A percentile compares a stretch with the other conserved stretches of the same genome.
Conservation (phyloP, 495 filamentous ascomycete genomes). For the Talaromyces ruber region DNA sequence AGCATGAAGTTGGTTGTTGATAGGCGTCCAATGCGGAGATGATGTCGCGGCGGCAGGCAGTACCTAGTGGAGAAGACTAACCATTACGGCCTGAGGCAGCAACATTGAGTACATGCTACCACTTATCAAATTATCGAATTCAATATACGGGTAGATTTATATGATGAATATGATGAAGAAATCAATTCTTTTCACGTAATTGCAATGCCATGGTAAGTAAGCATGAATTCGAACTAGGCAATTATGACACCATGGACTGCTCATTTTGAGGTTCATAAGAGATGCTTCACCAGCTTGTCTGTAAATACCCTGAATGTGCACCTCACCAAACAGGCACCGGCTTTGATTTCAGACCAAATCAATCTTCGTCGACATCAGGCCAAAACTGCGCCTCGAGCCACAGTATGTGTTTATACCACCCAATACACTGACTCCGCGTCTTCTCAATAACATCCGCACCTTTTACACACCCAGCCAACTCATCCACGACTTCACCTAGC, state of each 20-base stretch:
- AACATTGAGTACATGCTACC: not conserved
- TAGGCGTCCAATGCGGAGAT: slow-evolving; percentile 3
- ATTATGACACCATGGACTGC: not conserved
- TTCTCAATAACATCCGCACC: slow-evolving; percentile 27
- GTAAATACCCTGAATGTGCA: not conserved
- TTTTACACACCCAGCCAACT: slow-evolving; percentile 31
- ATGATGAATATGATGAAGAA: not conserved
- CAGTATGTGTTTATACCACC: slow-evolving; percentile 44
- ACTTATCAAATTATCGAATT: not conserved
- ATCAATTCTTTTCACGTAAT: not conserved
- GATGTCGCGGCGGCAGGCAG: slow-evolving; percentile 9
- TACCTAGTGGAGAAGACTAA: slow-evolving; percentile 12
- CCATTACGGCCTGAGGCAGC: slow-evolving; percentile 17
- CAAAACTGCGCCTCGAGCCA: slow-evolving; percentile 46
- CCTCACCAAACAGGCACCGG: not conserved
- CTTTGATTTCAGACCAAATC: not conserved
- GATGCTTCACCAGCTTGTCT: not conserved
- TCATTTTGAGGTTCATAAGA: not conserved
- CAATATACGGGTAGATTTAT: not conserved
- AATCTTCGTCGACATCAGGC: slow-evolving; percentile 18
- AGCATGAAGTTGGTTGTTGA: not conserved
- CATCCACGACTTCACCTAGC: slow-evolving; percentile 34
- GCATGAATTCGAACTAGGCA: not conserved
- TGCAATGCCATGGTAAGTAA: not conserved
- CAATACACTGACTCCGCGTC: slow-evolving; percentile 24